Base-by-base conservation (phyloP, 2,329 filamentous ascomycete genomes). In the Xylaria sp. region DNA sequence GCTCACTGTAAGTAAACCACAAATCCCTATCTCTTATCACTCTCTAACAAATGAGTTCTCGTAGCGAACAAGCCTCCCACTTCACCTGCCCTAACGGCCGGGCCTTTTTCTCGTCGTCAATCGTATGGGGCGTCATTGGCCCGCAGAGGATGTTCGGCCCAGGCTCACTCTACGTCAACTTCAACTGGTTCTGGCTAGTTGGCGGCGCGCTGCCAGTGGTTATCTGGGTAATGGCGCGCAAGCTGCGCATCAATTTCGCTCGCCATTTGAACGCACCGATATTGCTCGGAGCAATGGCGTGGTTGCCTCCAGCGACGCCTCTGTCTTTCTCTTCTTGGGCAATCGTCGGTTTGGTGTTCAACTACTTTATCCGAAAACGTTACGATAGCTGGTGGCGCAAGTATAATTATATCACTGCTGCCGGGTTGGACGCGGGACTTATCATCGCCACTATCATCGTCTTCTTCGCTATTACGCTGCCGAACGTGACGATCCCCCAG, bases 301-400 rank as follows among this genome's bases (percentile, higher is more conserved):
- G 81, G 59, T 80, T 88, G 12, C 87, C 86, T 1, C 86, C 86
- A 0, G 87, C 87, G 0, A 88, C 86, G 0, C 83, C 84, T 0
- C 76, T 88, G 25, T 87, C 81, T 67, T 89, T 87, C 69, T 82
- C 83, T 11, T 75, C 79, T 3, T 89, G 87, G 87, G 84, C 81
- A 2, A 75, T 86, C 15, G 79, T 85, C 12, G 86, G 86, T 0
- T 78, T 83, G 47, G 59, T 87, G 31, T 89, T 89, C 74, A 87
- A 89, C 69, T 82, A 84, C 65, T 78, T 75, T 54, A 85, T 89
- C 63, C 80, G 81, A 33, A 79, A 80, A 66, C 77, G 78, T 43
- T 86, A 77, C 71, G 75, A 77, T n/a, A 84, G 82, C 0, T 89
- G 86, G 87, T 89, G 87, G 87, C 79, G 79, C 67, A 77, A 70